A percentile compares a stretch with the other conserved stretches of the same genome.
phyloP scores from a whole-genome alignment of 2,329 filamentous ascomycete genomes.

The Sclerotinia sclerotiorum region DNA sequence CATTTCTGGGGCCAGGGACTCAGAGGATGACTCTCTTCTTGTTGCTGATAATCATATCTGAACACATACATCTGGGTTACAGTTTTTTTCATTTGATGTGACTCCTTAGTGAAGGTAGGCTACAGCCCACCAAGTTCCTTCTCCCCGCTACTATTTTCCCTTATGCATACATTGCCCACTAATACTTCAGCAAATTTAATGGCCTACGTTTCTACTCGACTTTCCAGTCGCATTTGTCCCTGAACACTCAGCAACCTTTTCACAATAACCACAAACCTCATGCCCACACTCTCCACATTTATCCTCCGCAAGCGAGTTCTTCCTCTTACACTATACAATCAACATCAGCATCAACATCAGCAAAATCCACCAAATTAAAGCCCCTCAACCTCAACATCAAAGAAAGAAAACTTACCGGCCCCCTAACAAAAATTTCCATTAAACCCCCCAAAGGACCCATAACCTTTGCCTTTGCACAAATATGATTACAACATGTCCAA shows the following conservation, averaged over 20 bases:
- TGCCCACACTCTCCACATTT: conserved; percentile 16
- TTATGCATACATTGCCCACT: background rate
- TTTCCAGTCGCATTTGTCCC: rapidly evolving
- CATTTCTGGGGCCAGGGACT: no score
- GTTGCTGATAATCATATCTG: background rate
- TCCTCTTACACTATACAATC: conserved; percentile 8
- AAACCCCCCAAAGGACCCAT: background rate
- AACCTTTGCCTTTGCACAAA: background rate
- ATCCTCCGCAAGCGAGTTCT: background rate
- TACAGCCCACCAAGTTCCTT: background rate
- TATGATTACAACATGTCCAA: conserved; percentile 10
- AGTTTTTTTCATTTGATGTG: background rate
- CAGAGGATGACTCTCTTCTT: no score
- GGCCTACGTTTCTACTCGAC: background rate
- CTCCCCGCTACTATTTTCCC: background rate
- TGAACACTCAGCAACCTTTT: conserved; percentile 1
- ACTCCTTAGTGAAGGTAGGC: no score
- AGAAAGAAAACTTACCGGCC: background rate
- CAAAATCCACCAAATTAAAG: background rate
- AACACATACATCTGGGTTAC: background rate
- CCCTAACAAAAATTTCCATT: background rate
- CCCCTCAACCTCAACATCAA: background rate
- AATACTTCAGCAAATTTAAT: background rate
- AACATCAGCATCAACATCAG: background rate
- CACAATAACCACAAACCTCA: background rate